A percentile compares a stretch with the other conserved stretches of the same genome.
phyloP scores from a whole-genome alignment of 1,284 basidiomycete species.

The Meripilus lineatus region DNA sequence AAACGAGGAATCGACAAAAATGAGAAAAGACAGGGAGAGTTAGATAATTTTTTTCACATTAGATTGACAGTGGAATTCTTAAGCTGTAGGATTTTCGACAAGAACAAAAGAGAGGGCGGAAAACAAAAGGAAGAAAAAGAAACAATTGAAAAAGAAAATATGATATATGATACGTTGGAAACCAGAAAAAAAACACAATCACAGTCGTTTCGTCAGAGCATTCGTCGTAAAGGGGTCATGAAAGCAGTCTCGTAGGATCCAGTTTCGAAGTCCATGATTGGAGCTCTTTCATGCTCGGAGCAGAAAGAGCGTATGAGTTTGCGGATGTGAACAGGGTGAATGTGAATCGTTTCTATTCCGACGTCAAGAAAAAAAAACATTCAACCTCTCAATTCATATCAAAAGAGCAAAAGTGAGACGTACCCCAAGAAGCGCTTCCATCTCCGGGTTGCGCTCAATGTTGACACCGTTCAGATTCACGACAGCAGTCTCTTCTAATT shows the following conservation, averaged over 20 bases:
- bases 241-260: conserved; percentile 61
- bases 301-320: conserved; percentile 85
- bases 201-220: not conserved
- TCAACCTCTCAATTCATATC: conserved; percentile 5
- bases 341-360: conserved; percentile 78
- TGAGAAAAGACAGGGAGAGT: too few species aligned
- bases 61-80: too few species aligned
- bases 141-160: not conserved
- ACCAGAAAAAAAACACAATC: not conserved
- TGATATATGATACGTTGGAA: not conserved
- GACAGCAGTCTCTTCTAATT: conserved; percentile 80
- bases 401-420: conserved; percentile 26
- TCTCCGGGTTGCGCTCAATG: conserved; percentile 82
- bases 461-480: conserved; percentile 84
- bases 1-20: too few species aligned
- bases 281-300: conserved; percentile 75
- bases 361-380: conserved; percentile 8
- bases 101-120: not conserved
- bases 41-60: too few species aligned
- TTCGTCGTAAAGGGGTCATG: not conserved
- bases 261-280: conserved; percentile 79
- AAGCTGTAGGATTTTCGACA: too few species aligned
- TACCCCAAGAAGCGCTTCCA: conserved; percentile 83
- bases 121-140: not conserved
- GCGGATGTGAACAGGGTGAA: conserved; percentile 88